Percentiles rank a stretch among this genome's conserved stretches.
Evolutionary conservation across 164 flowering plant species (phyloP).

Genomic region (Magnolia changhungtana): DNA sequence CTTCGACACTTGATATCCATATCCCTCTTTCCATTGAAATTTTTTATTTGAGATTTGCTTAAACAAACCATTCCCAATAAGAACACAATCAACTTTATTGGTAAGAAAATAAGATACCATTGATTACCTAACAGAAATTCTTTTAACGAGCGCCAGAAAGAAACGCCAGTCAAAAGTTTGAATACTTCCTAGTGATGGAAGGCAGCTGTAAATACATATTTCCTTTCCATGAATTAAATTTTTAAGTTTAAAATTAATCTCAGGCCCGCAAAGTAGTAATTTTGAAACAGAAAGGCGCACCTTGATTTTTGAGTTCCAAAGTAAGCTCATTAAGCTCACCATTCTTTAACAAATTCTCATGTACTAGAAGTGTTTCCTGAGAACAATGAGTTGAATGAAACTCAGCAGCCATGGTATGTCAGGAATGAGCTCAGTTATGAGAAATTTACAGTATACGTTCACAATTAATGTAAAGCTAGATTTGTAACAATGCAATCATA

Average conservation of each 20-base stretch:
- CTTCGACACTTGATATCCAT: no score
- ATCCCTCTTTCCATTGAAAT: no score
- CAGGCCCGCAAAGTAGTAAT: not conserved
- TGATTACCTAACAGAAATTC: no score
- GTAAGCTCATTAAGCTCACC: conserved; percentile 53
- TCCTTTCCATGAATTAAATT: not conserved
- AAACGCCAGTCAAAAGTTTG: no score
- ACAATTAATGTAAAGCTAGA: not conserved
- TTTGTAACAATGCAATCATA: not conserved
- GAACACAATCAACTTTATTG: no score
- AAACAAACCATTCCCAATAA: no score
- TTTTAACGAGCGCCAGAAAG: no score
- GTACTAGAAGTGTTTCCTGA: conserved; percentile 96
- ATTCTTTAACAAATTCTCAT: conserved; percentile 58
- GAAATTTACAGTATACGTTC: not conserved
- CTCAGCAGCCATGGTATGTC: not conserved
- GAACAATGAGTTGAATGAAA: not conserved
- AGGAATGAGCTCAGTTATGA: no score
- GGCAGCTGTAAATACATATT: not conserved
- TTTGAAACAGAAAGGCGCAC: conserved; percentile 25
- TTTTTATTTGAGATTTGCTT: no score
- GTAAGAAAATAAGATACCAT: no score
- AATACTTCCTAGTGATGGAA: no score
- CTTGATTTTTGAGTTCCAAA: conserved; percentile 55
- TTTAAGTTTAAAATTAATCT: not conserved